Conservation (phyloP, 73 alveolate species). For the Paramecium sexaurelia region DNA sequence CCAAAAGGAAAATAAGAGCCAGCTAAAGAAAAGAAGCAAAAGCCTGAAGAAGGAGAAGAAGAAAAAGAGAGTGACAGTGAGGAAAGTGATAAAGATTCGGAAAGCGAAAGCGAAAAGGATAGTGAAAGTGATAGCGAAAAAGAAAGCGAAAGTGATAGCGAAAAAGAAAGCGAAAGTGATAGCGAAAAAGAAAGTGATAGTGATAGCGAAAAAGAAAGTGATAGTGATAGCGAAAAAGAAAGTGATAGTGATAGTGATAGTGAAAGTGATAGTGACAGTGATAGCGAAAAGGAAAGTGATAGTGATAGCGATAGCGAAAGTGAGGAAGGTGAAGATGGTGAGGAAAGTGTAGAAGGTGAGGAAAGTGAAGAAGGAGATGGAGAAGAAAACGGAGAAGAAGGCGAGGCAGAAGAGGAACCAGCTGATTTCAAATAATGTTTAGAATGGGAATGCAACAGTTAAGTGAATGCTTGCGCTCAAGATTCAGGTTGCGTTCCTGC, state of each 20-base stretch:
- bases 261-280: not conserved
- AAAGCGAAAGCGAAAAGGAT: not conserved
- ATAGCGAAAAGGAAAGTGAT: not conserved
- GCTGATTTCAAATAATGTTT: not conserved
- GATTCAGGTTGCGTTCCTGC: not conserved
- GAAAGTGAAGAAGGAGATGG: not conserved
- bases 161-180: not conserved
- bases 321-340: not conserved
- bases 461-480: not conserved
- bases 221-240: not conserved
- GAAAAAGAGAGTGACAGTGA: not conserved
- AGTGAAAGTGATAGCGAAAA: not conserved
- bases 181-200: not conserved
- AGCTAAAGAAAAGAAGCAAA: not conserved
- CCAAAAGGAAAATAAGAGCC: not conserved
- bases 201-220: not conserved
- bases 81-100: not conserved
- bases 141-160: not conserved
- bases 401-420: not conserved
- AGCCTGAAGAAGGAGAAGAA: not conserved
- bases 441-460: not conserved
- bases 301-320: not conserved
- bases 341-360: not conserved
- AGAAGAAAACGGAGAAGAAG: not conserved
- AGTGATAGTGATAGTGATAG: not conserved